Evolutionary conservation across 2,329 filamentous ascomycete species (phyloP), one percentile per base, ranked within the genome.

Genomic region (Fusarium verticillioides): DNA sequence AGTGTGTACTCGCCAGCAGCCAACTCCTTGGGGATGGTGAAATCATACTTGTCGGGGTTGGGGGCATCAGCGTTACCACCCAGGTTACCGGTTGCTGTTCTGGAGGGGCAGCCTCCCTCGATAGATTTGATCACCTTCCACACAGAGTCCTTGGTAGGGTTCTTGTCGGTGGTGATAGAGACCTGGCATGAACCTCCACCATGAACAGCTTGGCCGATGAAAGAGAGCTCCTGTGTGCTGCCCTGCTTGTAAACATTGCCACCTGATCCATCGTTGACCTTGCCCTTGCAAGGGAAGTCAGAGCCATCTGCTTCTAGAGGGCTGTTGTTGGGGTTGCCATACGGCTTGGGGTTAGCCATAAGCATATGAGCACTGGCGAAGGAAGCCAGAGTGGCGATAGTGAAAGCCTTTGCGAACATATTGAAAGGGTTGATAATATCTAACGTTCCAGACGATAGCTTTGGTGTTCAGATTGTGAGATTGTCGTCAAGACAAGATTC

Each of bases 151-250:
- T 88, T 89, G 32, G 89, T 91, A 2, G 95, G 91, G 18, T 87
- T 83, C 16, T 87, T 84, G 75, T 98, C 96, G 23, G 93, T 94
- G 0, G 95, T 96, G 76, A 99, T 85, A 13, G 92, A 93, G 64
- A 98, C 84, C 78, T 99, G 96, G 84, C 96, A 98, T 1, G 94
- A 97, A 1, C 96, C 96, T 60, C 96, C 96, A 23, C 95, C 95
- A 76, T 99, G 96, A 0, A 92, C 90, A 6, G 95, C 95, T 54
- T 87, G 84, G 40, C 95, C 95, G 0, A 83, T 83, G 82, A 97
- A 94, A 0, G 83, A 81, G 3, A 98, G 86, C 0, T 84, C 80
- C 26, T 83, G 81, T 0, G 66, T 79, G 77, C 81, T 82, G 2
- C 83, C 83, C 5, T 82, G 78, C 1, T 87, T 84, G 82, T 93